phyloP scores from a whole-genome alignment of 805 yeast genomes.

The Alloascoidea africana region DNA sequence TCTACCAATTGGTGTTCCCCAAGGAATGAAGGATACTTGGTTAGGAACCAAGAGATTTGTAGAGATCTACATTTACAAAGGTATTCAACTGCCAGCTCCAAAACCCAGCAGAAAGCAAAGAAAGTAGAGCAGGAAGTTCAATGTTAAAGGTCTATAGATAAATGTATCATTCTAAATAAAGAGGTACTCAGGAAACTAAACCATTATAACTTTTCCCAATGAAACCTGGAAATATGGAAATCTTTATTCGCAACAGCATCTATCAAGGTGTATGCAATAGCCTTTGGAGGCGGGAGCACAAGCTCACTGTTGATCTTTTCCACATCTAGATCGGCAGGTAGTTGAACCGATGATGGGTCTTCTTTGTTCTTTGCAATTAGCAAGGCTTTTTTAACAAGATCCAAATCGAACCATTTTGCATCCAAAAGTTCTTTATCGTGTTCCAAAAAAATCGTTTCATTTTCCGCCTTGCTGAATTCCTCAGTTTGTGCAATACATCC shows the following conservation, averaged over 20 bases:
- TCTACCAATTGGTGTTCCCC: too few species aligned
- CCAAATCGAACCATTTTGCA: slow-evolving; percentile 70
- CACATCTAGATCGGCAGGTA: slow-evolving; percentile 4
- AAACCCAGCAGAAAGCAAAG: too few species aligned
- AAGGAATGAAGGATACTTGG: too few species aligned
- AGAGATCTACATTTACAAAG: too few species aligned
- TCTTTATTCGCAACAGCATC: slow-evolving; percentile 10
- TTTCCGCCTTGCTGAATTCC: slow-evolving; percentile 52
- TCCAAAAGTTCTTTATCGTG: slow-evolving; percentile 80
- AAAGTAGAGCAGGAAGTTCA: too few species aligned
- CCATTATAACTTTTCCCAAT: too few species aligned
- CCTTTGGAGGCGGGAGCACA: slow-evolving; percentile 16
- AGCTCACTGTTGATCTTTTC: slow-evolving; percentile 6
- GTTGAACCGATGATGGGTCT: slow-evolving; percentile 1
- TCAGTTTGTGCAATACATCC: slow-evolving; percentile 70
- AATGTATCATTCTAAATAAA: too few species aligned
- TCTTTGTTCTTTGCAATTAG: slow-evolving; percentile 7
- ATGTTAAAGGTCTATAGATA: too few species aligned
- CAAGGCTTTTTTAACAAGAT: slow-evolving; percentile 29
- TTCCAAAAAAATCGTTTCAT: slow-evolving; percentile 41
- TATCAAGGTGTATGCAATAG: slow-evolving; percentile 19
- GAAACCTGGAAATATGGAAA: background rate
- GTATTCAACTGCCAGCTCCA: too few species aligned
- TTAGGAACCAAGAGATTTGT: too few species aligned
- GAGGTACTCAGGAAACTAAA: too few species aligned